Base-by-base conservation (phyloP, 2,329 filamentous ascomycete species). In the Colletotrichum kahawae region DNA sequence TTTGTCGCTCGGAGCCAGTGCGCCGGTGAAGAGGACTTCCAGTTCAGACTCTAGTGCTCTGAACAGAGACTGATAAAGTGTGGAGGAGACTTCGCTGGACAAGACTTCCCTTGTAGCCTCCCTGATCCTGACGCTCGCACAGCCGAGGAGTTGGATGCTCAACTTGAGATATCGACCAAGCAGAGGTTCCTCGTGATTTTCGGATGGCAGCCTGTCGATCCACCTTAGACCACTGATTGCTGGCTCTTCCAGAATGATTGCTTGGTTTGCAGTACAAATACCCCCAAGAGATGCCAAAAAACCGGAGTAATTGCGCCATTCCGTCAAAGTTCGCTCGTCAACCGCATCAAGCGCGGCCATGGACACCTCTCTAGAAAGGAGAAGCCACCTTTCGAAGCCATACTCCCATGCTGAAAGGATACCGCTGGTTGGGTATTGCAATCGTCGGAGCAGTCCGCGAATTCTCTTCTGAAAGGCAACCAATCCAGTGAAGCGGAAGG, bases 391-490 rank as follows among this genome's bases (percentile, higher is more conserved):
- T 34, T 92, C 89, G 78, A 94, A 93, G 2, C 91, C 91, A 21
- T 87, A 86, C 78, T 93, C 91, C 92, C 92, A 94, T 4, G 92
- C 92, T 71, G 89, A 88, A 33, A 94, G 83, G 67, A 94, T 93
- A n/a, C 92, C 92, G n/a, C 86, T 85, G 13, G 91, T 92, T 24
- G 92, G 92, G 77, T 89, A 89, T 64, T 90, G 88, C 84, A 93
- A 90, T 63, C 88, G 88, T 29, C 91, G 86, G 27, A 94, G 81
- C 36, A 93, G 86, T 14, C 87, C 87, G 59, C 92, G 88, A 36
- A 92, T 87, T 54, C 92, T 88, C 79, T 93, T 93, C 78, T 94
- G 92, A 79, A 94, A 94, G 3, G 92, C 92, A 13, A 94, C 92
- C 9, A 93, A 83, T 1, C 92, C 92, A 9, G 92, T 94, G 78